A percentile compares a stretch with the other conserved stretches of the same genome.
These are phyloP conservation scores for Xylariaceae sp. DNA, from an alignment of 2,329 filamentous ascomycete genomes.

Conservation along the genomic window DNA sequence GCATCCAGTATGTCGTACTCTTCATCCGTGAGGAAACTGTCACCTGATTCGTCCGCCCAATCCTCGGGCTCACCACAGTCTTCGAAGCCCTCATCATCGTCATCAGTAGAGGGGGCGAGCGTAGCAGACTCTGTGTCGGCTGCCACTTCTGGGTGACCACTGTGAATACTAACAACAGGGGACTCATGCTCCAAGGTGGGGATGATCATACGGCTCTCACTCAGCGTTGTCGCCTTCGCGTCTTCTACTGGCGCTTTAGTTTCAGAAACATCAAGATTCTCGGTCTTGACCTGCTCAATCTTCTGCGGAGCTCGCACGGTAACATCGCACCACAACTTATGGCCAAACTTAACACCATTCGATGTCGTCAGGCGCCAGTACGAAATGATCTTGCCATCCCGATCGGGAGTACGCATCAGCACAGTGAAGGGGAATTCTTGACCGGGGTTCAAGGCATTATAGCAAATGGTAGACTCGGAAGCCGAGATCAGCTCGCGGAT, in stretches of 20 bases:
- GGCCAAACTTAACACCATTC: conserved; percentile 78
- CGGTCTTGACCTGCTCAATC: conserved; percentile 3
- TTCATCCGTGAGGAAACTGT: conserved; percentile 89
- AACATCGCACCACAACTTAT: conserved; percentile 93
- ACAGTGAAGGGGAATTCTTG: conserved; percentile 78
- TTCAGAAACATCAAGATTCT: conserved; percentile 12
- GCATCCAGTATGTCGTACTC: conserved; percentile 97
- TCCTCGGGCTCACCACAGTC: conserved; percentile 55
- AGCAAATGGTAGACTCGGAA: conserved; percentile 75
- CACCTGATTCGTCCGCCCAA: conserved; percentile 57
- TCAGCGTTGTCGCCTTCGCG: conserved; percentile 18
- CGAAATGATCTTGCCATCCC: conserved; percentile 76
- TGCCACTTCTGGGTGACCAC: conserved; percentile 54
- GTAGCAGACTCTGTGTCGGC: conserved; percentile 37
- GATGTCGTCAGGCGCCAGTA: conserved; percentile 91
- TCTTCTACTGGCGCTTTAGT: conserved; percentile 9
- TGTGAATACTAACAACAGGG: conserved; percentile 71
- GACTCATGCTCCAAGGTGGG: conserved; percentile 94
- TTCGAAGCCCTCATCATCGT: conserved; percentile 48
- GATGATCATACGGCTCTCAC: conserved; percentile 81
- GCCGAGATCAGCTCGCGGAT: conserved; percentile 71
- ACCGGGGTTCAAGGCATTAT: conserved; percentile 63
- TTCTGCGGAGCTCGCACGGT: conserved; percentile 53
- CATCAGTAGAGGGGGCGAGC: conserved; percentile 28
- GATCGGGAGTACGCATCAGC: conserved; percentile 71